Percentiles rank a stretch among this genome's conserved stretches.
Conservation (phyloP, 1,284 basidiomycete species). For the Waitea zeae region DNA sequence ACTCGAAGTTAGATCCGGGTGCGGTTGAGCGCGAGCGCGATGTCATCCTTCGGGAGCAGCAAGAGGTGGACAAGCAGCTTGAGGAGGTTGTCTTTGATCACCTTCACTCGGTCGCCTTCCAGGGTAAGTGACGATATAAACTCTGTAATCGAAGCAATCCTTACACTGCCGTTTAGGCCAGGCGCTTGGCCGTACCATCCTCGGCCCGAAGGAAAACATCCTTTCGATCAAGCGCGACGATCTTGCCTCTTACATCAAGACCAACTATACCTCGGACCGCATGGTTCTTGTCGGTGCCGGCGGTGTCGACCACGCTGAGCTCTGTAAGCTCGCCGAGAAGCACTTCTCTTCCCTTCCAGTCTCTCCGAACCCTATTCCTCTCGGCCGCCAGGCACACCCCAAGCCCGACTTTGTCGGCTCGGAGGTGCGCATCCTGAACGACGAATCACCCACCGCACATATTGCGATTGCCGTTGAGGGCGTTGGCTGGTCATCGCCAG, state of each 20-base stretch:
- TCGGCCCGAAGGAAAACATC: constrained; percentile 94
- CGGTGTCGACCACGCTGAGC: constrained; percentile 82
- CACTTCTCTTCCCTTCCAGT: constrained; percentile 85
- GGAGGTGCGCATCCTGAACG: constrained; percentile 92
- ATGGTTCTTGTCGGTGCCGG: constrained; percentile 98
- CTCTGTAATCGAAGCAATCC: constrained; percentile 6
- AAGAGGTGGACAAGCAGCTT: constrained; percentile 97
- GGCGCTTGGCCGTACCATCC: constrained; percentile 92
- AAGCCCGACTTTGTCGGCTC: constrained; percentile 83
- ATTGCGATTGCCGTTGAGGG: constrained; percentile 96
- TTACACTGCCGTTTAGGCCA: constrained; percentile 42
- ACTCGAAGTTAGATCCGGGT: constrained; percentile 80
- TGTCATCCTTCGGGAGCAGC: constrained; percentile 94
- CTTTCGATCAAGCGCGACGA: constrained; percentile 90
- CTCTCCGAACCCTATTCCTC: constrained; percentile 76
- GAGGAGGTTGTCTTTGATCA: constrained; percentile 99
- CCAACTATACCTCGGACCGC: constrained; percentile 96
- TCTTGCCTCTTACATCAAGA: constrained; percentile 85
- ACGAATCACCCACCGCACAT: constrained; percentile 79
- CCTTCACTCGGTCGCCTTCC: constrained; percentile 92
- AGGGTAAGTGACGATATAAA: constrained; percentile 33
- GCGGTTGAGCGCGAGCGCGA: constrained; percentile 95
- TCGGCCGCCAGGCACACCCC: constrained; percentile 63
- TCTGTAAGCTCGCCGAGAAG: constrained; percentile 90
- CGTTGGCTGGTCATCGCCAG: constrained; percentile 93